phyloP scores from a whole-genome alignment of 805 yeast species.

The Yamadazyma philogaea region DNA sequence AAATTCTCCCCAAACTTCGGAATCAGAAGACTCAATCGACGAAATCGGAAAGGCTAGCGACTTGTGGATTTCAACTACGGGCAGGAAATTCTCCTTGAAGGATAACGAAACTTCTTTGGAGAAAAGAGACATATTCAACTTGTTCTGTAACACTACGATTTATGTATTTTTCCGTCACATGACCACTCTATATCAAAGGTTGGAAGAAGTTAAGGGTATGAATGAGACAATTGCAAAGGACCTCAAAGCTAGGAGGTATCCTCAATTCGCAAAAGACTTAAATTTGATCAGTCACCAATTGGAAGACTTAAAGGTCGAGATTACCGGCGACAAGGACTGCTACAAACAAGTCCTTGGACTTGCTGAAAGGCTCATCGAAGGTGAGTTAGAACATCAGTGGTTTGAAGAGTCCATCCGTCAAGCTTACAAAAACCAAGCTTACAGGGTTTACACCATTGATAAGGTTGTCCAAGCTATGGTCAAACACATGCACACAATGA shows the following conservation, averaged over 20 bases:
- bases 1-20: constrained; percentile 28
- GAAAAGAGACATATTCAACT: constrained; percentile 58
- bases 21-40: constrained; percentile 28
- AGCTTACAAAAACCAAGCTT: constrained; percentile 91
- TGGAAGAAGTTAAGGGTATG: constrained; percentile 70
- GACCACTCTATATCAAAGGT: constrained; percentile 75
- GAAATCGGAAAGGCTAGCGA: constrained; percentile 39
- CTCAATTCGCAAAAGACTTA: constrained; percentile 82
- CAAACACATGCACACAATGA: constrained; percentile 82
- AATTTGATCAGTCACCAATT: constrained; percentile 77
- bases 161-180: constrained; percentile 87
- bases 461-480: constrained; percentile 72
- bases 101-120: constrained; percentile 23
- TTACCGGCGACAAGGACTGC: constrained; percentile 59
- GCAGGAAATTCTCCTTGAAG: constrained; percentile 28
- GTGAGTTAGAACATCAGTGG: constrained; percentile 89
- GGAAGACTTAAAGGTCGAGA: constrained; percentile 74
- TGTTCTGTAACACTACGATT: constrained; percentile 84
- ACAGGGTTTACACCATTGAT: constrained; percentile 87
- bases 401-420: constrained; percentile 95
- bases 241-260: constrained; percentile 56
- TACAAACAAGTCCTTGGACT: constrained; percentile 76
- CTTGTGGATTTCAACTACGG: constrained; percentile 41
- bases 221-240: constrained; percentile 73
- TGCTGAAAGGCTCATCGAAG: constrained; percentile 76